phyloP scores from a whole-genome alignment of 2,329 filamentous ascomycete species.

The Monosporascus sp. region DNA sequence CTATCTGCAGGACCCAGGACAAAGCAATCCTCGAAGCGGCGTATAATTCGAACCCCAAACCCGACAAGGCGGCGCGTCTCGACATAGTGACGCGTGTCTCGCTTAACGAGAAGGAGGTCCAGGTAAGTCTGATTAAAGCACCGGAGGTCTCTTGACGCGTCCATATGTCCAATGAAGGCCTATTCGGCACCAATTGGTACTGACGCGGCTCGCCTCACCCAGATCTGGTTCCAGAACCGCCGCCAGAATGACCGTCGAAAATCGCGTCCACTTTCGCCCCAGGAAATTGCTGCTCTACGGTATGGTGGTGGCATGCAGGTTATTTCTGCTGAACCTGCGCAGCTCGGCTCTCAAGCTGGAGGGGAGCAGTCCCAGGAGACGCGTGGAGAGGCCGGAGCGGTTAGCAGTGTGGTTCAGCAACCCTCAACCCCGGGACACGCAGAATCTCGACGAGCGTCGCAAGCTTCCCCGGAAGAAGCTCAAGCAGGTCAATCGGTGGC shows the following conservation, averaged over 20 bases:
- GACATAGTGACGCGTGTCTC: conserved; percentile 81
- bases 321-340: conserved; percentile 39
- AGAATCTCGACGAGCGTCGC: conserved; percentile 13
- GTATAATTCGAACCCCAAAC: conserved; percentile 80
- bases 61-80: conserved; percentile 81
- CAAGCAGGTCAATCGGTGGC: conserved; percentile 1
- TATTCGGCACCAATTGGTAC: conserved; percentile 5
- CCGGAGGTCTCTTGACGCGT: not conserved
- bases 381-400: conserved; percentile 9
- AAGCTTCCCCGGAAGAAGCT: conserved; percentile 15
- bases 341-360: conserved; percentile 12
- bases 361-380: conserved; percentile 9
- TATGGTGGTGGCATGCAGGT: conserved; percentile 47
- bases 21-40: conserved; percentile 83
- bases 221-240: conserved; percentile 99
- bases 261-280: conserved; percentile 72
- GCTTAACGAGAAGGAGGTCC: conserved; percentile 91
- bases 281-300: conserved; percentile 63
- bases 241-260: conserved; percentile 89
- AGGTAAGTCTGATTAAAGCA: conserved; percentile 55
- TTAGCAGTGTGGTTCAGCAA: conserved; percentile 11
- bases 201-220: conserved; percentile 12
- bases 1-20: conserved; percentile 65
- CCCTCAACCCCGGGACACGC: conserved; percentile 13
- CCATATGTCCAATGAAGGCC: not conserved